Evolutionary conservation across 106 monocot genomes (phyloP), one percentile per base, ranked within the genome.

Genomic region (Hemerocallis citrina): DNA sequence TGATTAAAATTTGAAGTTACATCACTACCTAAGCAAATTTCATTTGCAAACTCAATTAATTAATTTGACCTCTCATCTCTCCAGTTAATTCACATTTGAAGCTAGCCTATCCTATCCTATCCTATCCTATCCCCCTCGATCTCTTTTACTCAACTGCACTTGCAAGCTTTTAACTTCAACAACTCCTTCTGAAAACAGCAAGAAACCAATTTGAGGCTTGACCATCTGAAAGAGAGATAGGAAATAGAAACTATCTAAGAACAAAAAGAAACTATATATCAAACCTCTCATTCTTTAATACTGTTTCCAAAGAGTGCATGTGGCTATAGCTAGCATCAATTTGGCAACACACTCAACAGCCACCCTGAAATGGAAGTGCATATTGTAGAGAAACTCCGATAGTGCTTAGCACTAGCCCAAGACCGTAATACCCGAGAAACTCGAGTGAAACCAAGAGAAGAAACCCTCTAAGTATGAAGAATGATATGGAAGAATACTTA

Each of bases 1-100:
- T 28, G 28, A 11, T 28, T 51, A 51, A 51, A 51, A 27, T 28
- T 51, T 49, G 48, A 44, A 44, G 47, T 47, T 47, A 19, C 19
- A 51, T n/a, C n/a, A n/a, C n/a, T n/a, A n/a, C 51, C 51, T 51
- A 51, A 51, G 51, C 28, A 28, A n/a, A n/a, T 51, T 51, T 47
- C 47, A 47, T 47, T n/a, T 47, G 21, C 47, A 50, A 50, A n/a
- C n/a, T n/a, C n/a, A n/a, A n/a, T n/a, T n/a, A n/a, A n/a, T n/a
- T n/a, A n/a, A n/a, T n/a, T 11, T 50, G 50, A 50, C 50, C 50
- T 27, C 23, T 50, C 50, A 50, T 50, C 50, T 50, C 25, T 48
- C 50, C n/a, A n/a, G n/a, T n/a, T n/a, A n/a, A n/a, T n/a, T n/a
- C n/a, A n/a, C n/a, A n/a, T n/a, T n/a, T n/a, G n/a, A n/a, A n/a